phyloP scores from a whole-genome alignment of 805 yeast species.

The Yarrowia sp. region DNA sequence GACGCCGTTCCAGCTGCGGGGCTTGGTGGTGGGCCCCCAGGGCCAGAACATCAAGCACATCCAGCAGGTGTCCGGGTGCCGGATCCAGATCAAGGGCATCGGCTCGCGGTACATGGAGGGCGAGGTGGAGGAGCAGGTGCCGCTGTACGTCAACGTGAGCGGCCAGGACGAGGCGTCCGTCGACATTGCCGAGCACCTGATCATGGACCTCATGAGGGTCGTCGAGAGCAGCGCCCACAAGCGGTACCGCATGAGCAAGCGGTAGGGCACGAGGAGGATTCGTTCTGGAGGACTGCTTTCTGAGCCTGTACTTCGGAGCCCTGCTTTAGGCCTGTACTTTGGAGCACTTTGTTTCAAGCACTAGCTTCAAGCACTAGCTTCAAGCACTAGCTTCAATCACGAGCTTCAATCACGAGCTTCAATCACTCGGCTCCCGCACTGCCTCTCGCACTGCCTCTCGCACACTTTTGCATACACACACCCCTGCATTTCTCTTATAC shows the following conservation, averaged over 20 bases:
- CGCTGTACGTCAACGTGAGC: constrained; percentile 47
- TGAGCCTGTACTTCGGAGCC: too few relatives aligned
- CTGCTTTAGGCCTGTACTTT: too few relatives aligned
- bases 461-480: too few relatives aligned
- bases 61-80: constrained; percentile 47
- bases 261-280: background rate
- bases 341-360: too few relatives aligned
- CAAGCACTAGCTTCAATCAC: too few relatives aligned
- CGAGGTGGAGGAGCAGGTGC: constrained; percentile 49
- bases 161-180: constrained; percentile 45
- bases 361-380: too few relatives aligned
- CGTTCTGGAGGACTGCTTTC: too few relatives aligned
- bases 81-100: constrained; percentile 50
- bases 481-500: constrained; percentile 8
- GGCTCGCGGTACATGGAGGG: constrained; percentile 51
- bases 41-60: constrained; percentile 52
- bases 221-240: constrained; percentile 44
- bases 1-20: constrained; percentile 48
- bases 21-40: constrained; percentile 49
- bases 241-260: constrained; percentile 18
- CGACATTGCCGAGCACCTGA: constrained; percentile 45
- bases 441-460: background rate
- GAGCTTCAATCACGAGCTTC: too few relatives aligned
- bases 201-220: constrained; percentile 46
- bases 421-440: too few relatives aligned